Percentiles rank a stretch among this genome's conserved stretches.
Conservation (phyloP, 2,329 filamentous ascomycete species). For the Coniella lustricola region DNA sequence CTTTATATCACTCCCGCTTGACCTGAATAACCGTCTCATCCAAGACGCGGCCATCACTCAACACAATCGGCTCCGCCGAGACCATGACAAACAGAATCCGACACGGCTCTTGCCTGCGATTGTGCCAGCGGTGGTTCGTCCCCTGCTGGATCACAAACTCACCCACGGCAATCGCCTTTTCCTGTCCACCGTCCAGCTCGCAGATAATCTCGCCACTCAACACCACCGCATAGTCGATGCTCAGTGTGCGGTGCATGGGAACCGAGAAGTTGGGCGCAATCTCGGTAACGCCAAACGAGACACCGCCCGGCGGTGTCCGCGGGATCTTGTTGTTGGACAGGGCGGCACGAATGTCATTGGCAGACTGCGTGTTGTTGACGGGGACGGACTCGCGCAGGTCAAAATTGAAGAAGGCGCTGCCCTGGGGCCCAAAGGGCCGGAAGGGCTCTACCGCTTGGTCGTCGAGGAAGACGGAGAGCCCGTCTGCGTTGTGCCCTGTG, state of each 20-base stretch:
- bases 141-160: constrained; percentile 37
- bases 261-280: constrained; percentile 23
- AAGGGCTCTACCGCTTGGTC: constrained; percentile 23
- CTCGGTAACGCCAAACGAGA: constrained; percentile 28
- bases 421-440: constrained; percentile 26
- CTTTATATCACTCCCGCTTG: neutral
- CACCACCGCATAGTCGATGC: constrained; percentile 33
- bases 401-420: constrained; percentile 25
- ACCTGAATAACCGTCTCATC: constrained; percentile 24
- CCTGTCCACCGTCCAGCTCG: constrained; percentile 34
- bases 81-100: constrained; percentile 34
- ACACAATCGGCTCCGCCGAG: constrained; percentile 31
- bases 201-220: constrained; percentile 33
- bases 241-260: constrained; percentile 36
- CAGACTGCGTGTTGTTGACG: constrained; percentile 22
- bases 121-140: constrained; percentile 38
- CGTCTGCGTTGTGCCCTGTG: constrained; percentile 24
- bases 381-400: constrained; percentile 26
- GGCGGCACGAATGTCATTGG: neutral
- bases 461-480: constrained; percentile 26
- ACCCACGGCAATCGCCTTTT: constrained; percentile 29
- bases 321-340: constrained; percentile 23
- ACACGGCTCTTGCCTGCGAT: constrained; percentile 30
- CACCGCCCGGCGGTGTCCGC: constrained; percentile 28
- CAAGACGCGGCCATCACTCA: constrained; percentile 29